Evolutionary conservation across 2,329 filamentous ascomycete genomes (phyloP).

Genomic region (Sclerotinia subarctica): DNA sequence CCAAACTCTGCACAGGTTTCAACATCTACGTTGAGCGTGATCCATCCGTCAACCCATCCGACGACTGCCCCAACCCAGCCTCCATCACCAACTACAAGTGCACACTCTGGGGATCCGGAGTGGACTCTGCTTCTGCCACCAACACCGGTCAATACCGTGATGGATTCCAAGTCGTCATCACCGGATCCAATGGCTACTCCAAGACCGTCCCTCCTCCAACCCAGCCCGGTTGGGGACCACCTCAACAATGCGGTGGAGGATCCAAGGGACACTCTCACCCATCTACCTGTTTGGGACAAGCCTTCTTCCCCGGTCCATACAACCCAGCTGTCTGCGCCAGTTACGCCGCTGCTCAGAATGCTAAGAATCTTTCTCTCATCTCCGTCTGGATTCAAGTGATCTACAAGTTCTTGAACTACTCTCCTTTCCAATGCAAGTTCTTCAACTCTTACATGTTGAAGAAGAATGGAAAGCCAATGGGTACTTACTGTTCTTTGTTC

Average conservation of each 20-base stretch:
- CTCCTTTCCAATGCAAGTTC: constrained; percentile 33
- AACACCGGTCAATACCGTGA: constrained; percentile 38
- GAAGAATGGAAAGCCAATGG: constrained; percentile 40
- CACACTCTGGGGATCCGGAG: constrained; percentile 36
- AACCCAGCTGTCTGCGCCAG: constrained; percentile 26
- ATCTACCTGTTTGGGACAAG: constrained; percentile 25
- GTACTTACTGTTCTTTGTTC: constrained; percentile 43
- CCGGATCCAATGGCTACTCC: constrained; percentile 44
- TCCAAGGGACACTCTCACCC: constrained; percentile 25
- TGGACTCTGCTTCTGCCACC: constrained; percentile 34
- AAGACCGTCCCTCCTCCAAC: constrained; percentile 21
- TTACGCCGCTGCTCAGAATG: constrained; percentile 26
- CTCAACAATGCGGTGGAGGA: constrained; percentile 24
- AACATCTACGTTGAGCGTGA: constrained; percentile 40
- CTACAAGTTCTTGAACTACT: constrained; percentile 15
- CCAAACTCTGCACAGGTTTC: constrained; percentile 34
- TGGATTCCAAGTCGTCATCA: constrained; percentile 42
- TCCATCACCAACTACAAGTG: constrained; percentile 40
- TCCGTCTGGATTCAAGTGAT: constrained; percentile 12
- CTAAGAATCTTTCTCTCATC: constrained; percentile 16
- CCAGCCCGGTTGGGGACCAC: constrained; percentile 24
- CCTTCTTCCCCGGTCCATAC: constrained; percentile 30
- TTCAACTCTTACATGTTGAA: constrained; percentile 43
- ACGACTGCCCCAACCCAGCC: constrained; percentile 37
- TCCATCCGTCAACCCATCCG: constrained; percentile 35